Base-by-base conservation (phyloP, 1,139 yeast genomes). In the Kodamaea plutei region DNA sequence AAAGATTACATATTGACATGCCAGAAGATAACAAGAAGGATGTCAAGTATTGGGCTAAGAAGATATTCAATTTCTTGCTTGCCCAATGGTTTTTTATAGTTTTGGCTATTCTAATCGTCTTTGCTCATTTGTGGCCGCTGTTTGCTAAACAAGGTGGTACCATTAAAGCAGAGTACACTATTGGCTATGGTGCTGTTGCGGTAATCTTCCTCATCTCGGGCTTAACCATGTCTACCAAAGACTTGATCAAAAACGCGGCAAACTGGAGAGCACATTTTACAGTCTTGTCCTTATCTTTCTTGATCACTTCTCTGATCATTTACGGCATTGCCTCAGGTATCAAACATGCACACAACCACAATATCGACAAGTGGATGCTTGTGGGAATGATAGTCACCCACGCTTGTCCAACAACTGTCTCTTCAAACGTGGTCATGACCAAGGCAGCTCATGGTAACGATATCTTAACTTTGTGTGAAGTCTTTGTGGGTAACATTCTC, bases 391-490 rank as follows among this genome's bases (percentile, higher is more conserved):
- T 88, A 21, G 82, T 85, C 27, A 83, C 94, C 2, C 84, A 84
- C 28, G 74, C 91, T 4, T 84, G 94, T 54, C 96, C 96, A 23
- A 88, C 96, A 9, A 87, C 96, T 0, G 94, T 87, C 12, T 78
- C 91, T 0, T 87, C 89, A 4, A 87, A 87, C 52, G 95, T 87
- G 28, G 89, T 87, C 16, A 85, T 87, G 95, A 87, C 96, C n/a
- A 73, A 73, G 33, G 70, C 69, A 35, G 89, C 94, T 1, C 79
- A 80, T 44, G 95, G 95, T 5, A 84, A 85, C 53, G 89, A 78
- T 40, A 61, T 84, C 15, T 61, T 87, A 34, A 81, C 95, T 14
- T 62, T 85, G 9, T 81, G 93, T 54, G 95, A 85, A 51, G 95
- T 87, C 13, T 77, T 85, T 36, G 70, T 87, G 26, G 96, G 95